Percentiles rank a stretch among this genome's conserved stretches.
Conservation (phyloP, 2,329 filamentous ascomycete species). For the Eutypa lata region DNA sequence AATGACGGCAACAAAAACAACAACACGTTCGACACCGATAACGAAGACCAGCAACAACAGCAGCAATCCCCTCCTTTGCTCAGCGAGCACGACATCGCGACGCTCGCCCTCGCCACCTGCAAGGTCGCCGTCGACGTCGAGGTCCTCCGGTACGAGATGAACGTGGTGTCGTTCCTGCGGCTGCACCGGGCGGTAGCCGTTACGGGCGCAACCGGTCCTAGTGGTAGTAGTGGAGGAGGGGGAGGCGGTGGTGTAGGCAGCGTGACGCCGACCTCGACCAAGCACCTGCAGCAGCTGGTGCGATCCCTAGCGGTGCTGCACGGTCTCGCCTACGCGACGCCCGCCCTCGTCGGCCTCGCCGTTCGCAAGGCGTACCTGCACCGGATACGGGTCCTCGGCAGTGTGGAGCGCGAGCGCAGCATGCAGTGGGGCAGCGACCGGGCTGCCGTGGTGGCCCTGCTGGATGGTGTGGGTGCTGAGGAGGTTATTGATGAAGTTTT, state of each 20-base stretch:
- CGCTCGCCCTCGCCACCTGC: slow-evolving; percentile 56
- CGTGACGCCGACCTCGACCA: slow-evolving; percentile 73
- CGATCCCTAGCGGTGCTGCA: slow-evolving; percentile 79
- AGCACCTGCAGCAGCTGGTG: slow-evolving; percentile 68
- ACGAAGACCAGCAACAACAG: slow-evolving; percentile 4
- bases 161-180: slow-evolving; percentile 82
- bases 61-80: slow-evolving; percentile 15
- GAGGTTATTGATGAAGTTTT: slow-evolving; percentile 65
- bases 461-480: slow-evolving; percentile 61
- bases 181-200: slow-evolving; percentile 75
- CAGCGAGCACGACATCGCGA: slow-evolving; percentile 49
- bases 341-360: slow-evolving; percentile 78
- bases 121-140: slow-evolving; percentile 69
- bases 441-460: slow-evolving; percentile 61
- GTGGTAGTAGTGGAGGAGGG: no score
- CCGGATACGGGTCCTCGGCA: slow-evolving; percentile 65
- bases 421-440: slow-evolving; percentile 89
- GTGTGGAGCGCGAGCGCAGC: slow-evolving; percentile 65
- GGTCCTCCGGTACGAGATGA: slow-evolving; percentile 79
- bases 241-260: slow-evolving; percentile 66
- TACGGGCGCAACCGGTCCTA: no score
- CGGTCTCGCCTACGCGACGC: slow-evolving; percentile 74
- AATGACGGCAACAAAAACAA: no score
- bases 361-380: slow-evolving; percentile 86
- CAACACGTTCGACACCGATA: background rate